Evolutionary conservation across 176 grass and related monocot genomes (phyloP).

Genomic region (Alopecurus myosuroides): DNA sequence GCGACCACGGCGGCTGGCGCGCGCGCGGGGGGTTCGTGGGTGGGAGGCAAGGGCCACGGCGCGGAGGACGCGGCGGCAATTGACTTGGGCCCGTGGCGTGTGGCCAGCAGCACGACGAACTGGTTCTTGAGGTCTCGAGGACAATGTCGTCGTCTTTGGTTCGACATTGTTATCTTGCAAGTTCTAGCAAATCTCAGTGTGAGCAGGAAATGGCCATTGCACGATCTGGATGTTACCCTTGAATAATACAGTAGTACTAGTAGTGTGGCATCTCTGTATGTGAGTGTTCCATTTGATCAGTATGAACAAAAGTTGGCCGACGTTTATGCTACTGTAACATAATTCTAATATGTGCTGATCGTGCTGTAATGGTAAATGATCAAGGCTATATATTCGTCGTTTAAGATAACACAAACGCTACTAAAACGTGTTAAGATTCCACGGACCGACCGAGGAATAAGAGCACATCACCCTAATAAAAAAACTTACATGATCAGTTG

Average conservation of each 20-base stretch:
- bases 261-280: not conserved
- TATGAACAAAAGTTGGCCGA: not conserved
- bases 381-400: no score
- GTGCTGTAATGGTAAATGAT: not conserved
- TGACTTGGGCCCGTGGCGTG: not conserved
- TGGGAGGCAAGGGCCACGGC: not conserved
- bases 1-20: not conserved
- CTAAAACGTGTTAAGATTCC: not conserved
- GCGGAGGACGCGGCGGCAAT: slow-evolving; percentile 18
- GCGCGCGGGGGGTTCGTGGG: slow-evolving; percentile 13
- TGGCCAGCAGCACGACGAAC: not conserved
- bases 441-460: not conserved
- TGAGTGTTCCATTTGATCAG: not conserved
- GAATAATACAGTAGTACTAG: not conserved
- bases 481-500: not conserved
- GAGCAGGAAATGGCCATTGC: not conserved
- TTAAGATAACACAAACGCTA: not conserved
- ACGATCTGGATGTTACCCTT: not conserved
- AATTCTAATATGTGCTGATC: no score
- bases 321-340: no score
- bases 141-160: not conserved
- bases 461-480: not conserved
- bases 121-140: not conserved
- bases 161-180: not conserved
- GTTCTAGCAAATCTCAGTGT: not conserved